A percentile compares a stretch with the other conserved stretches of the same genome.
phyloP scores from a whole-genome alignment of 139 green algal species.

The Zygnema circumcarinatum region DNA sequence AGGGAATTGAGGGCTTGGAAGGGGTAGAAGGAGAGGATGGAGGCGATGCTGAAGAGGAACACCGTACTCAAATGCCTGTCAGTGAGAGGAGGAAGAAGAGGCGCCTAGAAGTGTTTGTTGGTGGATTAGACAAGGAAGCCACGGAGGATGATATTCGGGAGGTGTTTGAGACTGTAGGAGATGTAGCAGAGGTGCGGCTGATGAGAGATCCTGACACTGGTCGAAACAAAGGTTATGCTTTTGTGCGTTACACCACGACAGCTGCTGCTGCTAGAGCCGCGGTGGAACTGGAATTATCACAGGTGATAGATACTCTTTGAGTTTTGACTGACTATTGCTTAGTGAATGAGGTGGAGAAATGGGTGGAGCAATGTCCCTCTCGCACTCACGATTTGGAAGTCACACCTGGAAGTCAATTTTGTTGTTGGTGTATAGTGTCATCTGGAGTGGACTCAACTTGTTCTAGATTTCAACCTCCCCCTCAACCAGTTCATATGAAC shows the following conservation, averaged over 20 bases:
- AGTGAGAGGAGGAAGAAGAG: conserved; percentile 14
- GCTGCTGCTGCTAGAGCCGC: conserved; percentile 21
- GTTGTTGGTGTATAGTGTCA: too few relatives aligned
- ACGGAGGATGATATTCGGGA: conserved; percentile 44
- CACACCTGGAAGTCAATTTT: too few relatives aligned
- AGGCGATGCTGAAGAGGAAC: not conserved
- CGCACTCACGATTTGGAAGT: too few relatives aligned
- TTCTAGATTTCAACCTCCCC: too few relatives aligned
- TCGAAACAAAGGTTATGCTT: conserved; percentile 56
- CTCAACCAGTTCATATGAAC: too few relatives aligned
- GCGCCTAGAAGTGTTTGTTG: conserved; percentile 52
- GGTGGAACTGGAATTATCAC: conserved; percentile 25
- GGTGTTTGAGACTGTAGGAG: conserved; percentile 38
- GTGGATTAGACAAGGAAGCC: conserved; percentile 40
- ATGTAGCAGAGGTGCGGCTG: conserved; percentile 54
- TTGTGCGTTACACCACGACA: conserved; percentile 51
- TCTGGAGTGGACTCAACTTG: too few relatives aligned
- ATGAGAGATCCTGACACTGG: conserved; percentile 12
- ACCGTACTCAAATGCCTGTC: conserved; percentile 20
- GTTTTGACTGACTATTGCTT: not conserved
- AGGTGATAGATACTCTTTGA: not conserved
- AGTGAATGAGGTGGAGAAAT: not conserved
- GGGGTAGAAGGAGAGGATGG: conserved; percentile 11
- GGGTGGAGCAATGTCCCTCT: not conserved
- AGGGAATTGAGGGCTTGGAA: conserved; percentile 17